Evolutionary conservation across 768 basidiomycete genomes (phyloP), one percentile per base, ranked within the genome.

Genomic region (Thelephora aurantiotincta): DNA sequence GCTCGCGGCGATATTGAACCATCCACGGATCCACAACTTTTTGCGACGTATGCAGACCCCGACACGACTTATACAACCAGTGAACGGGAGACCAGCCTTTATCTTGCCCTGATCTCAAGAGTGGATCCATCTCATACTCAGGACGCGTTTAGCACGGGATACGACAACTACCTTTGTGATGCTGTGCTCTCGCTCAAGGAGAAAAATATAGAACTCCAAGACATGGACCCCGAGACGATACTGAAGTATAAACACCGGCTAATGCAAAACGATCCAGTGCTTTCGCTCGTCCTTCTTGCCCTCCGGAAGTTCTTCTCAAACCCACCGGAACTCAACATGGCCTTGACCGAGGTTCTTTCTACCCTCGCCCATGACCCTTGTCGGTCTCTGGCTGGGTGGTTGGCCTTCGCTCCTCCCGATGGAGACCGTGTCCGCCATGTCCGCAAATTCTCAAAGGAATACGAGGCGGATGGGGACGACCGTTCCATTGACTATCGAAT

Each of bases 371-470:
- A 80, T n/a, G 87, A 90, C 57, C 88, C 93, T 3, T 72, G 87
- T 58, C 75, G 92, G 6, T 88, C 86, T 1, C 68, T 96, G 20
- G 77, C 82, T 0, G 91, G 92, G 1, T 98, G 92, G 92, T 60
- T 96, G 42, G 81, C 88, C 1, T 87, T 86, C 57, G 71, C 70
- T 11, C 51, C 65, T 4, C 52, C 57, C 13, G 48, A 35, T 34
- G 54, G 48, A 41, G 7, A 5, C 14, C 9, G 12, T 41, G 9
- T 9, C 26, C 26, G 26, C 9, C 26, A 30, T 9, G 26, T 9
- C 9, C 26, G 26, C 9, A 9, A 30, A 30, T 30, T 30, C 26
- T 30, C 26, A 30, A 30, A 30, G 9, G 51, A 54, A 5, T 57
- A 57, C 30, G 67, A 69, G 33, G 71, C 74, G 50, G 78, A 79